Evolutionary conservation across 1,284 basidiomycete species (phyloP).

Genomic region (Trichosporon coremiiforme): DNA sequence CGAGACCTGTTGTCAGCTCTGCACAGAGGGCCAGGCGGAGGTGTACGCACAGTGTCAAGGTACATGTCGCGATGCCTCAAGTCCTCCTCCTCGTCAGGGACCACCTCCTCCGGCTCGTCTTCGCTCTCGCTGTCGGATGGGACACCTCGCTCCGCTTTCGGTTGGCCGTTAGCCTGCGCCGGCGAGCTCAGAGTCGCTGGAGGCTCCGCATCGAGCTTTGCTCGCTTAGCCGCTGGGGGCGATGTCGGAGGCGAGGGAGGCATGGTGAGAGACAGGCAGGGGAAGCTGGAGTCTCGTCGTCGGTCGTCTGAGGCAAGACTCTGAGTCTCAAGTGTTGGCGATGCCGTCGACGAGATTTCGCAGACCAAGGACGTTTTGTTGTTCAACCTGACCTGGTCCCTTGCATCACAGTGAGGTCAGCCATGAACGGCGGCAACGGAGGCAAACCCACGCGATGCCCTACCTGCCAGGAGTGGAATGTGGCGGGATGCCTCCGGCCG

Average conservation of each 20-base stretch:
- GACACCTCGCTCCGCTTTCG: neutral
- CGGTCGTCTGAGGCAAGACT: neutral
- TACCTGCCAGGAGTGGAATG: neutral
- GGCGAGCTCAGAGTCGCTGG: slow-evolving; percentile 19
- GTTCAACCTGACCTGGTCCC: neutral
- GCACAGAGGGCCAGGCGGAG: too few species aligned
- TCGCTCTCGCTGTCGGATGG: slow-evolving; percentile 55
- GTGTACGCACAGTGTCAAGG: slow-evolving; percentile 78
- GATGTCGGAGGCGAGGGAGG: slow-evolving; percentile 39
- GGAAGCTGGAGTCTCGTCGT: neutral
- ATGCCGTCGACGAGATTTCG: neutral
- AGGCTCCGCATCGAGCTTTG: slow-evolving; percentile 37
- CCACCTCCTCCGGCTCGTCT: slow-evolving; percentile 58
- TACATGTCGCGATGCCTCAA: slow-evolving; percentile 80
- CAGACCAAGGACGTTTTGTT: neutral
- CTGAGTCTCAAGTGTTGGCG: too few species aligned
- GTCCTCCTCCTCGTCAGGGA: slow-evolving; percentile 57
- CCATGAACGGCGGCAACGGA: slow-evolving; percentile 18
- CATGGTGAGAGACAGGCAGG: neutral
- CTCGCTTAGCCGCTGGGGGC: slow-evolving; percentile 50
- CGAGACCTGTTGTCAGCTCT: slow-evolving; percentile 67
- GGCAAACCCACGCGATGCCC: neutral
- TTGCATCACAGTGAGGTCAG: slow-evolving; percentile 9
- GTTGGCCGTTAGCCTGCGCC: slow-evolving; percentile 15
- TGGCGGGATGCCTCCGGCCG: neutral